Base-by-base conservation (phyloP, 495 filamentous ascomycete genomes). In the Parathielavia hyrcaniae region DNA sequence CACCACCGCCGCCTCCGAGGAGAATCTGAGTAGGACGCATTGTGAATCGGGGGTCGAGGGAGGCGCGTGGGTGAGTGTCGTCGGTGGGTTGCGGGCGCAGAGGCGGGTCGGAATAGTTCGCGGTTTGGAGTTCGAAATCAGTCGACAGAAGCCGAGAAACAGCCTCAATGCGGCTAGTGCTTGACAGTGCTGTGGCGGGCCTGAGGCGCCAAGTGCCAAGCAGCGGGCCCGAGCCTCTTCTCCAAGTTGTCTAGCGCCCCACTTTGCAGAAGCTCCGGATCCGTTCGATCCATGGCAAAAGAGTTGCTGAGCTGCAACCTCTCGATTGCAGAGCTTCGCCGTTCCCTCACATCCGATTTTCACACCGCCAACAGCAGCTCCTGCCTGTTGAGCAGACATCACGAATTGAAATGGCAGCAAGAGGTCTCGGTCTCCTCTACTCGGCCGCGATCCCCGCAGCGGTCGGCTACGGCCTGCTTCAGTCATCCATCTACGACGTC, bases 401-500 rank as follows among this genome's bases (percentile, higher is more conserved):
- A 30, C n/a, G 5, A 10, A 53, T 19, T 64, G 73, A 61, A 61
- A 71, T 73, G 71, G 67, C 67, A 80, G 83, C 86, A 64, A 76
- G 78, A 68, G 73, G 72, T 50, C 83, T 92, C 41, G 72, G 72
- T 50, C 72, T 79, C 44, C 60, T 92, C 64, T 90, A 86, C 75
- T 81, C 81, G 62, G 80, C 78, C 54, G 90, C 85, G 44, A 68
- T 95, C 39, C 93, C 93, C 14, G 75, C 80, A 44, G 80, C 85
- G 50, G 64, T 88, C 58, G 88, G 77, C 64, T 72, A 78, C 53
- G 71, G 79, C 45, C 60, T 92, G 46, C 69, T 81, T 59, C 82
- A 90, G 66, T 79, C 86, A 61, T 88, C 90, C 59, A 81, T 99
- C 61, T 99, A 97, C 84, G 93, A 99, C 72, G 93, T 97, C 72